Evolutionary conservation across 371 early-diverging fungal genomes (phyloP), one percentile per base, ranked within the genome.

Genomic region (Apophysomyces elegans): DNA sequence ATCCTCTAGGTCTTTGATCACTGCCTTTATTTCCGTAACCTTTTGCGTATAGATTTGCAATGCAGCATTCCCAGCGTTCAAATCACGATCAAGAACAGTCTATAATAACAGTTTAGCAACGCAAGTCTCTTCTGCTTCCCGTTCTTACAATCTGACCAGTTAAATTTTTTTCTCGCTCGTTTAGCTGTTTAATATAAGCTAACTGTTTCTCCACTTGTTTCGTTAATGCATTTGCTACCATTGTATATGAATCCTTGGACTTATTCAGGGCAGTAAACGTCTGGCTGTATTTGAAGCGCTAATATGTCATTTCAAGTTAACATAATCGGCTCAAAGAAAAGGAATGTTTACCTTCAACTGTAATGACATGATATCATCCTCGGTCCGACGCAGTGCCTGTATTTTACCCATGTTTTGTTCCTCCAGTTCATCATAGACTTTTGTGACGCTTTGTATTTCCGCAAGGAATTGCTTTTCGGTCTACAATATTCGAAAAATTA

Each of bases 121-220:
- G 44, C 60, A 21, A 59, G 21, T 36, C 39, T 18, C 35, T 59
- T 18, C 21, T 8, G 41, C 16, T 39, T 35, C 5, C 26, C 16
- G 21, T 26, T 21, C 73, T 68, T 63, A 72, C 88, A 72, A 93
- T 73, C 74, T 93, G 93, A 56, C 74, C 78, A 18, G 76, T 78
- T 16, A 92, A 68, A 16, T 74, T 76, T 66, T 88, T 88, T 67
- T 94, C 95, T 37, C 86, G 85, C 61, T 93, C 93, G 64, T 93
- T 93, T n/a, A 91, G 70, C 44, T 83, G 84, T 50, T 87, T 84
- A 57, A 93, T 91, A 69, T 88, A 87, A 56, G 91, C 94, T 68
- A 93, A 74, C 73, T 94, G 95, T 80, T 91, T 93, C 61, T 92
- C 91, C 32, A 88, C 88, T 74, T 93, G 93, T 39, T 80, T 79